Conservation (phyloP, 73 alveolate species). For the Paramecium octaurelia region DNA sequence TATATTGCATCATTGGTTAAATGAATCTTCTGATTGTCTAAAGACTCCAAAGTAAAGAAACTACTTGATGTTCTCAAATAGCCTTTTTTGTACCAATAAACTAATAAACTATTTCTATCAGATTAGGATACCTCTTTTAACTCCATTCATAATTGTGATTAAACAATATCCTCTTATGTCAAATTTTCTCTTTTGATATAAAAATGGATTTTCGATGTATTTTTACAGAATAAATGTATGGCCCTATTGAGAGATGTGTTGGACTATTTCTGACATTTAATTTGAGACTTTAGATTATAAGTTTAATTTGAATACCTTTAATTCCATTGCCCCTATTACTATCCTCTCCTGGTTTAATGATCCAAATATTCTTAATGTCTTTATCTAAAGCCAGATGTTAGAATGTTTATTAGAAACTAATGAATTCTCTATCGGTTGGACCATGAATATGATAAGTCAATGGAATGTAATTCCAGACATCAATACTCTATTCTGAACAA, state of each 20-base stretch:
- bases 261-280: not conserved
- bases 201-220: constrained; percentile 93
- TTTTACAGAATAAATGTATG: constrained; percentile 86
- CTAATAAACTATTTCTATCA: constrained; percentile 55
- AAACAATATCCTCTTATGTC: constrained; percentile 92
- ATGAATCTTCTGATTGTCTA: constrained; percentile 81
- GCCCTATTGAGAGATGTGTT: constrained; percentile 56
- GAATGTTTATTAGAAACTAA: constrained; percentile 57
- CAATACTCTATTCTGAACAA: constrained; percentile 66
- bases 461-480: constrained; percentile 72
- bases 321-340: constrained; percentile 74
- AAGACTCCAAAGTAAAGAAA: constrained; percentile 68
- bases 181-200: constrained; percentile 90
- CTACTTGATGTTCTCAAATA: constrained; percentile 85
- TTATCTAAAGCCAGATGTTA: constrained; percentile 13
- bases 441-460: constrained; percentile 84
- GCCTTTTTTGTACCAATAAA: constrained; percentile 79
- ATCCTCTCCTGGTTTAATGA: constrained; percentile 72
- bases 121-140: constrained; percentile 21
- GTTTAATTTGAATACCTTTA: not conserved
- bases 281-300: not conserved
- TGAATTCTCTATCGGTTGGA: constrained; percentile 69
- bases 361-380: constrained; percentile 60
- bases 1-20: constrained; percentile 97
- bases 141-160: constrained; percentile 81